Percentiles rank a stretch among this genome's conserved stretches.
phyloP scores from a whole-genome alignment of 345 rosid genomes.

The Heritiera fomes region DNA sequence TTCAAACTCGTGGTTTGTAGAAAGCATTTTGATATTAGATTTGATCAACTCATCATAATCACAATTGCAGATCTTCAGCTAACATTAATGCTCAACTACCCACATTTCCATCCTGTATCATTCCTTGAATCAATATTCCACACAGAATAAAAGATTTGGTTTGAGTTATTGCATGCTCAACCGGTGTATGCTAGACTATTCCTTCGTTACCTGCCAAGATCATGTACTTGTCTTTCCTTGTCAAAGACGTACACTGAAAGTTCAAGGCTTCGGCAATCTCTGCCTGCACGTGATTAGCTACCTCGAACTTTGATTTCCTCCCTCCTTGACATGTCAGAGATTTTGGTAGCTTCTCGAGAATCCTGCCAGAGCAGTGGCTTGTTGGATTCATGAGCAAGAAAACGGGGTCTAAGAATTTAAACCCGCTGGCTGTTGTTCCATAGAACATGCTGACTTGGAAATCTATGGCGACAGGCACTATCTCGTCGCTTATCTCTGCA shows the following conservation, averaged over 20 bases:
- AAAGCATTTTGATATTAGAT: background rate
- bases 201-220: slow-evolving; percentile 59
- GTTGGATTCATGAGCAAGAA: slow-evolving; percentile 47
- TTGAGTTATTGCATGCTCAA: background rate
- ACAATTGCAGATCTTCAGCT: background rate
- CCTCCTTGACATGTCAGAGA: slow-evolving; percentile 29
- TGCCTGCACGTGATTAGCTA: slow-evolving; percentile 55
- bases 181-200: slow-evolving; percentile 7
- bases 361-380: slow-evolving; percentile 26
- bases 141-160: background rate
- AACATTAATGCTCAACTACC: background rate
- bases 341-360: slow-evolving; percentile 40
- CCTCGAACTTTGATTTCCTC: slow-evolving; percentile 36
- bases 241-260: slow-evolving; percentile 51
- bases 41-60: background rate
- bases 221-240: slow-evolving; percentile 59
- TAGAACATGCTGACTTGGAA: slow-evolving; percentile 47
- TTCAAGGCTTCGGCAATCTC: slow-evolving; percentile 49
- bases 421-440: slow-evolving; percentile 60
- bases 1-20: background rate
- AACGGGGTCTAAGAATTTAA: slow-evolving; percentile 52
- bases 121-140: background rate
- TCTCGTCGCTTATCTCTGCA: slow-evolving; percentile 45
- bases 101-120: background rate
- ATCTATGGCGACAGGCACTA: slow-evolving; percentile 54